Evolutionary conservation across 2,329 filamentous ascomycete genomes (phyloP).

Genomic region (Microascus cirrosus): DNA sequence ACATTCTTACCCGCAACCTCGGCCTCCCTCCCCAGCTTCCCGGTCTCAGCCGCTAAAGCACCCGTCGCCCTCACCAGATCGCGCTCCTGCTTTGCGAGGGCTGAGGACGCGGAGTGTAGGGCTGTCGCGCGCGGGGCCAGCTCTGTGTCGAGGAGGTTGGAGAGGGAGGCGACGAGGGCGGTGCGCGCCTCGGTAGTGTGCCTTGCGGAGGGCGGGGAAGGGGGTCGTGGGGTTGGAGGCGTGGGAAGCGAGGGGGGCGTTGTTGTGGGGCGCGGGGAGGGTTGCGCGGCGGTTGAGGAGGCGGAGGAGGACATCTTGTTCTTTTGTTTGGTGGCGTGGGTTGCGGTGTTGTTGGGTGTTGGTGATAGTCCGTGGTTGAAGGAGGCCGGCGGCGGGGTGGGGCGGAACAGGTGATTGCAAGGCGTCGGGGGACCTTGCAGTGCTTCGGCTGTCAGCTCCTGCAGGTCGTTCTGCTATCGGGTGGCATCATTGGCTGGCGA

Average conservation of each 20-base stretch:
- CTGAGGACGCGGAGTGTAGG: slow-evolving; percentile 57
- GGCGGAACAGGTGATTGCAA: background rate
- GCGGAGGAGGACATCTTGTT: slow-evolving; percentile 3
- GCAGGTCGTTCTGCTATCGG: background rate
- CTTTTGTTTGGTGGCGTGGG: background rate
- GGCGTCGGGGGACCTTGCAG: background rate
- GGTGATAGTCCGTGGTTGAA: background rate
- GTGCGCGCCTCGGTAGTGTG: slow-evolving; percentile 45
- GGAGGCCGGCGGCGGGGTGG: background rate
- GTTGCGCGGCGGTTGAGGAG: background rate
- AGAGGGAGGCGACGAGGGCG: slow-evolving; percentile 51
- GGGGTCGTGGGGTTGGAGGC: slow-evolving; percentile 9
- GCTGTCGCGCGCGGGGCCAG: slow-evolving; percentile 56
- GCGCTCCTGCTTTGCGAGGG: slow-evolving; percentile 56
- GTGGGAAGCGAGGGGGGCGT: background rate
- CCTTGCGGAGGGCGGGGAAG: slow-evolving; percentile 28
- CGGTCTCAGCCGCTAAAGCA: slow-evolving; percentile 50
- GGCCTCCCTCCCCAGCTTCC: slow-evolving; percentile 53
- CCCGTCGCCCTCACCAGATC: slow-evolving; percentile 51
- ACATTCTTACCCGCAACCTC: slow-evolving; percentile 51
- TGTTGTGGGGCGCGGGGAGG: slow-evolving; percentile 5
- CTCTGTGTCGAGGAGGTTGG: slow-evolving; percentile 58
- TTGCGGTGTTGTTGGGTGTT: background rate
- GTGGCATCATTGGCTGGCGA: background rate
- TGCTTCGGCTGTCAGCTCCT: background rate